Base-by-base conservation (phyloP, 371 early-diverging fungal species). In the Dichotomocladium elegans region DNA sequence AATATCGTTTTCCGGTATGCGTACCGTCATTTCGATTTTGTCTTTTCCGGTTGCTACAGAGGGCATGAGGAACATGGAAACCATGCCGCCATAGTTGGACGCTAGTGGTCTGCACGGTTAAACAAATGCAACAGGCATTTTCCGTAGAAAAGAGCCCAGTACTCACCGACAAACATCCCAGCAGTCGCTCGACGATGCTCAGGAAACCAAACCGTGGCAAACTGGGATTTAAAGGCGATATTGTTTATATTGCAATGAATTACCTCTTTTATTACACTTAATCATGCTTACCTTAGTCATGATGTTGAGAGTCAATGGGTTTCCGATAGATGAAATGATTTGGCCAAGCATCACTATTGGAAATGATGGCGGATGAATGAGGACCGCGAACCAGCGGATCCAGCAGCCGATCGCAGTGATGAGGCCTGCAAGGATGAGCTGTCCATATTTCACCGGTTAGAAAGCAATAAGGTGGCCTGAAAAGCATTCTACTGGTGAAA, bases 261-360 rank as follows among this genome's bases (percentile, higher is more conserved):
- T n/a, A n/a, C n/a, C n/a, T n/a, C n/a, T n/a, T n/a, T n/a, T n/a
- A n/a, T n/a, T n/a, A n/a, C n/a, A n/a, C n/a, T n/a, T n/a, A n/a
- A n/a, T n/a, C 9, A 19, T 34, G 11, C 37, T 11, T 72, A 72
- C 75, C 62, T 58, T 77, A 24, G 83, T 80, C 53, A 75, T 81
- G 7, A 76, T 72, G 37, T 85, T 80, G 24, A 86, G 53, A 28
- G 84, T 72, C 54, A 88, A 75, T 2, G 87, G 87, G 40, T 79
- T 74, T 15, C 81, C 80, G 14, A 78, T 45, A 8, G 80, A 83
- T 11, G 79, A 77, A 26, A 88, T 54, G 10, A 81, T 60, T 56
- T 87, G 87, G 1, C 86, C 87, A 27, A 80, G 12, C 64, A 82
- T 64, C 28, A 79, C 66, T 14, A 85, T 42, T 12, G 76, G 66